A percentile compares a stretch with the other conserved stretches of the same genome.
These are phyloP conservation scores for Orbilia oligospora DNA, from an alignment of 2,329 filamentous ascomycete genomes.

Conservation along the genomic window DNA sequence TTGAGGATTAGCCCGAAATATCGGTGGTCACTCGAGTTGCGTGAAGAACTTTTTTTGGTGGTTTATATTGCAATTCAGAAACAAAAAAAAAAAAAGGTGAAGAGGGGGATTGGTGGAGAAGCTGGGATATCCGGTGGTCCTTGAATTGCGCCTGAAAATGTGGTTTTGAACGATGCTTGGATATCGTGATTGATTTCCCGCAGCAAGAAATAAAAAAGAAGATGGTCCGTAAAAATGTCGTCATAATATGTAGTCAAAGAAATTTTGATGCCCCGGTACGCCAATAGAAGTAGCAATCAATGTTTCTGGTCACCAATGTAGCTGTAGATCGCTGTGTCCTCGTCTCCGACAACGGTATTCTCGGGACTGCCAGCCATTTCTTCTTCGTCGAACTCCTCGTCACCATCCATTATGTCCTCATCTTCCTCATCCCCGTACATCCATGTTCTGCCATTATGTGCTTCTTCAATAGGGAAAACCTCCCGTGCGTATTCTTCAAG, in stretches of 20 bases:
- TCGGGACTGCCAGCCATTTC: slow-evolving; percentile 58
- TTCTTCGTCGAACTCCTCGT: slow-evolving; percentile 50
- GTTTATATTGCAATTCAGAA: slow-evolving; percentile 25
- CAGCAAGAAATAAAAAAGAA: slow-evolving; percentile 18
- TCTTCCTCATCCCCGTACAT: slow-evolving; percentile 77
- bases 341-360: slow-evolving; percentile 56
- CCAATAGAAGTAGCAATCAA: slow-evolving; percentile 49
- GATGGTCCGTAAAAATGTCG: slow-evolving; percentile 39
- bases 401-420: slow-evolving; percentile 62
- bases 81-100: slow-evolving; percentile 3
- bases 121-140: slow-evolving; percentile 39
- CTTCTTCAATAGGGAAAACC: slow-evolving; percentile 93
- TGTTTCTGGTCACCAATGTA: slow-evolving; percentile 42
- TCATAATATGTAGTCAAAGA: slow-evolving; percentile 28
- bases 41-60: slow-evolving; percentile 46
- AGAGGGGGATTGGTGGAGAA: slow-evolving; percentile 23
- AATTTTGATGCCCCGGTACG: slow-evolving; percentile 48
- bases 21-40: slow-evolving; percentile 34
- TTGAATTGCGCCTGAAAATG: slow-evolving; percentile 59
- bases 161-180: slow-evolving; percentile 34
- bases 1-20: slow-evolving; percentile 27
- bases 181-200: slow-evolving; percentile 36
- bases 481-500: slow-evolving; percentile 95
- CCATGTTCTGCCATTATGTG: slow-evolving; percentile 93
- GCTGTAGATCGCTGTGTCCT: slow-evolving; percentile 48